Evolutionary conservation across 2,329 filamentous ascomycete species (phyloP).

Genomic region (Diaporthe sp.): DNA sequence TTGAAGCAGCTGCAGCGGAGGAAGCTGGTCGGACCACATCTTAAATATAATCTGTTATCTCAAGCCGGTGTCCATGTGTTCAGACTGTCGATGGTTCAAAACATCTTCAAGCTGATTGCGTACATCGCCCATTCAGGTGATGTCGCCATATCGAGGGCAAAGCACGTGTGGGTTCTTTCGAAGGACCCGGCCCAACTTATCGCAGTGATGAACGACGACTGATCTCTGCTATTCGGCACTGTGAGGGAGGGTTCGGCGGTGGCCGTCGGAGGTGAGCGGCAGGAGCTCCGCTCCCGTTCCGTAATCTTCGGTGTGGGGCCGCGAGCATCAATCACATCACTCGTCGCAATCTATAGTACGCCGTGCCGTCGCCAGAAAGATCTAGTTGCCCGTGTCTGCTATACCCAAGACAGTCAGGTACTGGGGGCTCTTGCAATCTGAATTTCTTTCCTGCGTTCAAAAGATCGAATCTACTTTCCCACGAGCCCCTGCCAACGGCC

Average conservation of each 20-base stretch:
- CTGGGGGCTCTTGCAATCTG: not conserved
- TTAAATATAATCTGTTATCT: not conserved
- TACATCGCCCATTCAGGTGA: not conserved
- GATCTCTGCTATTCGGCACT: not conserved
- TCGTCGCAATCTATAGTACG: not conserved
- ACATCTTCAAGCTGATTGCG: not conserved
- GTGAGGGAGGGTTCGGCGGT: not conserved
- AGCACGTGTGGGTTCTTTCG: not conserved
- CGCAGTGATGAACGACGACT: not conserved
- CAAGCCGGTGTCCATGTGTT: not conserved
- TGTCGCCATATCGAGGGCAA: not conserved
- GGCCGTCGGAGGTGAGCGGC: constrained; percentile 1
- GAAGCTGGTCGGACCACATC: not conserved
- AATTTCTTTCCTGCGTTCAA: not conserved
- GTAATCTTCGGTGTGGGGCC: not conserved
- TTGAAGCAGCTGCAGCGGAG: not conserved
- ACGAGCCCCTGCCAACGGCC: not conserved
- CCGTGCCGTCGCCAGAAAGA: not conserved
- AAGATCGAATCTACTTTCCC: not conserved
- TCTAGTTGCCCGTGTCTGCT: not conserved
- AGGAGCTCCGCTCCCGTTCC: not conserved
- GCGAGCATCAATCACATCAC: not conserved
- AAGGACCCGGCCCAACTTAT: not conserved
- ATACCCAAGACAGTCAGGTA: not conserved
- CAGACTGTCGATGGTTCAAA: not conserved